phyloP scores from a whole-genome alignment of 129 eudicot species.

The Mikania micrantha region DNA sequence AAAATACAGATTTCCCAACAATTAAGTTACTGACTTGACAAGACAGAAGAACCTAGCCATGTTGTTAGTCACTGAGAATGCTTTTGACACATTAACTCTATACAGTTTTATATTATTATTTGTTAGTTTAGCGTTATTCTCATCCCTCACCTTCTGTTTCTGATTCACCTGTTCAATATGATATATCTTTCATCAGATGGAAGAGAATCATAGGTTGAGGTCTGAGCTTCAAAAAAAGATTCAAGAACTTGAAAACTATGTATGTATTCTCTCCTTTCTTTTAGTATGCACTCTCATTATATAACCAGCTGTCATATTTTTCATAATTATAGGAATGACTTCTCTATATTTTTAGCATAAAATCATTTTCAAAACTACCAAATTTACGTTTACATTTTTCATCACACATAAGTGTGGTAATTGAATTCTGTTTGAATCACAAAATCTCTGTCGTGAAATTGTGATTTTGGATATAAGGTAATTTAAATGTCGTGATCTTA shows the following conservation, averaged over 20 bases:
- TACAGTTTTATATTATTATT: neutral
- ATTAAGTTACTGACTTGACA: neutral
- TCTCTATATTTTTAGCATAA: neutral
- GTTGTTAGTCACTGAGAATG: neutral
- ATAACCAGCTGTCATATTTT: neutral
- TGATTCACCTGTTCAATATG: neutral
- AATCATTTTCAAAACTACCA: neutral
- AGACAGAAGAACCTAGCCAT: neutral
- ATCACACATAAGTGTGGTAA: neutral
- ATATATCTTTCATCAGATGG: conserved; percentile 42
- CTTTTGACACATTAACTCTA: neutral
- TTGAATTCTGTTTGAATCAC: neutral
- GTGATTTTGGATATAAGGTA: neutral
- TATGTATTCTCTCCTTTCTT: conserved; percentile 23
- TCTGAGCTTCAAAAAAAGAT: conserved; percentile 60
- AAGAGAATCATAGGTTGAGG: conserved; percentile 74
- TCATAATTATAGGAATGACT: neutral
- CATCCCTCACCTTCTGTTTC: neutral
- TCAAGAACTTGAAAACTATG: conserved; percentile 69
- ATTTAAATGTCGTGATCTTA: neutral
- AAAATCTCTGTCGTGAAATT: neutral
- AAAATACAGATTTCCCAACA: neutral
- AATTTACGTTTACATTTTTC: neutral
- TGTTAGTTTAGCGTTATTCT: neutral
- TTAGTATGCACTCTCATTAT: neutral